phyloP scores from a whole-genome alignment of 1,284 basidiomycete genomes.

The Trichosporon asahii region DNA sequence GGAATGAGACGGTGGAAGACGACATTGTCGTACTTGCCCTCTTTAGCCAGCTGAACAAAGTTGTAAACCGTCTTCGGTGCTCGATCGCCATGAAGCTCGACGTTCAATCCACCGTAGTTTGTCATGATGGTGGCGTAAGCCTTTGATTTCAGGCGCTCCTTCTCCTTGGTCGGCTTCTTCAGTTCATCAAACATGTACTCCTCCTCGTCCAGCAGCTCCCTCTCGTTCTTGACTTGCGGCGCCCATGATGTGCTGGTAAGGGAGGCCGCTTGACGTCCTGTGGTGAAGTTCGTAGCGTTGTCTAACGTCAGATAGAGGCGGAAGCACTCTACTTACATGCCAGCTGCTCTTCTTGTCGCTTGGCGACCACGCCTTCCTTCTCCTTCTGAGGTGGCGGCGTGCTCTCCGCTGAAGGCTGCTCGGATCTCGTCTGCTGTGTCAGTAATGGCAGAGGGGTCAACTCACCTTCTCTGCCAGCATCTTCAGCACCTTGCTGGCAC shows the following conservation, averaged over 20 bases:
- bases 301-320: slow-evolving; percentile 54
- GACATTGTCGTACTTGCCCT: slow-evolving; percentile 80
- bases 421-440: slow-evolving; percentile 33
- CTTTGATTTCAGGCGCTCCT: slow-evolving; percentile 79
- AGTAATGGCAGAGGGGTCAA: not conserved
- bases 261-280: slow-evolving; percentile 84
- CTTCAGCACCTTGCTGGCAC: slow-evolving; percentile 51
- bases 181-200: slow-evolving; percentile 83
- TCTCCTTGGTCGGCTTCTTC: slow-evolving; percentile 78
- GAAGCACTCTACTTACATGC: slow-evolving; percentile 36
- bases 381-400: slow-evolving; percentile 22
- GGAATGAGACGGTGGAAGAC: slow-evolving; percentile 89
- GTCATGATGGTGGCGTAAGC: slow-evolving; percentile 89
- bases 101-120: slow-evolving; percentile 80
- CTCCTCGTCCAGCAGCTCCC: slow-evolving; percentile 82
- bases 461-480: slow-evolving; percentile 52
- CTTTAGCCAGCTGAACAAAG: slow-evolving; percentile 83
- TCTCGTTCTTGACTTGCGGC: slow-evolving; percentile 70
- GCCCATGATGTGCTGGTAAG: slow-evolving; percentile 89
- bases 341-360: slow-evolving; percentile 38
- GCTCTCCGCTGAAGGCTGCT: slow-evolving; percentile 19
- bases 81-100: slow-evolving; percentile 73
- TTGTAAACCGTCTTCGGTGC: slow-evolving; percentile 98
- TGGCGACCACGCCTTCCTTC: slow-evolving; percentile 48
- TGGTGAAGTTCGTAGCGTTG: slow-evolving; percentile 88